phyloP scores from a whole-genome alignment of 2,329 filamentous ascomycete genomes.

The Grosmannia penicillata region DNA sequence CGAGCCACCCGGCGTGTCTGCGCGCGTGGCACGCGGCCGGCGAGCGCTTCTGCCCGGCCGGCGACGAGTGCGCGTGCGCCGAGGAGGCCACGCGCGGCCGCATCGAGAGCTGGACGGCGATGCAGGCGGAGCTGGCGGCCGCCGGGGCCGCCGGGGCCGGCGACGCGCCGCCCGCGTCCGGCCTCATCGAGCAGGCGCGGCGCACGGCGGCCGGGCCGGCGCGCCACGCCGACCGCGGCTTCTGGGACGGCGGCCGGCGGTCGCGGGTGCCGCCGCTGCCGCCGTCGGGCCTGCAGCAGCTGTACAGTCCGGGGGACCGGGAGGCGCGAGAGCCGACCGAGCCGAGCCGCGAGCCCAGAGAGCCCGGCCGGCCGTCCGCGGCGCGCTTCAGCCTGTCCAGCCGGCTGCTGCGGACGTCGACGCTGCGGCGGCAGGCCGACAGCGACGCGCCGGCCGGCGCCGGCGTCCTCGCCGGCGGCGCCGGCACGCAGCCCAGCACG shows the following conservation, averaged over 20 bases:
- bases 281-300: constrained; percentile 1
- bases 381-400: constrained; percentile 35
- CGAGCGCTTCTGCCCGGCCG: constrained; percentile 43
- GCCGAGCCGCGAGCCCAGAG: neutral
- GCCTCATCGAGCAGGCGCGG: constrained; percentile 11
- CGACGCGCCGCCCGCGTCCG: neutral
- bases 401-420: constrained; percentile 19
- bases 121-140: constrained; percentile 25
- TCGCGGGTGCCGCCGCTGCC: neutral
- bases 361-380: constrained; percentile 19
- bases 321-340: constrained; percentile 7
- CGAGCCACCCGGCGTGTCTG: constrained; percentile 43
- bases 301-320: neutral
- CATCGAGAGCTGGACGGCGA: constrained; percentile 46
- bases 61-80: constrained; percentile 49
- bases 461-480: no score
- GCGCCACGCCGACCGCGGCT: constrained; percentile 4
- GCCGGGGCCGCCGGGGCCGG: neutral
- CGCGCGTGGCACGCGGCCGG: constrained; percentile 43
- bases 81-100: constrained; percentile 40
- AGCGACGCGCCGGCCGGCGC: no score
- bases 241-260: constrained; percentile 5
- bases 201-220: constrained; percentile 3
- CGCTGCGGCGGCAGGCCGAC: constrained; percentile 4
- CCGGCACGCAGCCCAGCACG: no score